These are phyloP conservation scores for Aspergillus thermomutatus DNA, from an alignment of 2,329 filamentous ascomycete species.

Conservation along the genomic window DNA sequence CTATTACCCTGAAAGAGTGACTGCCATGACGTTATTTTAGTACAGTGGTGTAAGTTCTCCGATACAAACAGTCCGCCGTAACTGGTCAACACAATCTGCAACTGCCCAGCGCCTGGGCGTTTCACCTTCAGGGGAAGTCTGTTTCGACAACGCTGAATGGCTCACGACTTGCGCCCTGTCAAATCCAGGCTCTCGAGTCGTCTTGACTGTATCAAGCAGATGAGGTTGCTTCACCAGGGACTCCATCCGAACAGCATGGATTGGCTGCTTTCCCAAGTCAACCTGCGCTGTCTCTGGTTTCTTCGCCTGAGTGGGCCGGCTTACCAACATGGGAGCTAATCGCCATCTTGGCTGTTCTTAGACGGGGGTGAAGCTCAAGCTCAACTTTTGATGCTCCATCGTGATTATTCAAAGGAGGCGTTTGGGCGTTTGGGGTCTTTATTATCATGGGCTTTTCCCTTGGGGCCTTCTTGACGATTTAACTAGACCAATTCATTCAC, in stretches of 20 bases:
- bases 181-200: not conserved
- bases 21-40: too few relatives aligned
- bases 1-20: too few relatives aligned
- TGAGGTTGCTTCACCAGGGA: slow-evolving; percentile 5
- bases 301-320: not conserved
- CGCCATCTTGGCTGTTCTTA: not conserved
- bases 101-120: not conserved
- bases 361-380: not conserved
- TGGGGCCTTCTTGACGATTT: not conserved
- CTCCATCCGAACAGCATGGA: slow-evolving; percentile 2
- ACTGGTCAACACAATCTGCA: not conserved
- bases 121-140: not conserved
- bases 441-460: not conserved
- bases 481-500: slow-evolving; percentile 2
- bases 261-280: not conserved
- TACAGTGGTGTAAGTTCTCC: too few relatives aligned
- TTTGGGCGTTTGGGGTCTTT: not conserved
- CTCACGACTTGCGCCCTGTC: not conserved
- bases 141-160: not conserved
- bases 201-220: slow-evolving; percentile 17
- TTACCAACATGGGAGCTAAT: not conserved
- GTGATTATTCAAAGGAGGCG: not conserved
- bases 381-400: not conserved
- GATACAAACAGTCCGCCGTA: too few relatives aligned
- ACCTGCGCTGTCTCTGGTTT: not conserved